Conservation (phyloP, 108 stramenopile species). For the Stephanodiscus minutulus region DNA sequence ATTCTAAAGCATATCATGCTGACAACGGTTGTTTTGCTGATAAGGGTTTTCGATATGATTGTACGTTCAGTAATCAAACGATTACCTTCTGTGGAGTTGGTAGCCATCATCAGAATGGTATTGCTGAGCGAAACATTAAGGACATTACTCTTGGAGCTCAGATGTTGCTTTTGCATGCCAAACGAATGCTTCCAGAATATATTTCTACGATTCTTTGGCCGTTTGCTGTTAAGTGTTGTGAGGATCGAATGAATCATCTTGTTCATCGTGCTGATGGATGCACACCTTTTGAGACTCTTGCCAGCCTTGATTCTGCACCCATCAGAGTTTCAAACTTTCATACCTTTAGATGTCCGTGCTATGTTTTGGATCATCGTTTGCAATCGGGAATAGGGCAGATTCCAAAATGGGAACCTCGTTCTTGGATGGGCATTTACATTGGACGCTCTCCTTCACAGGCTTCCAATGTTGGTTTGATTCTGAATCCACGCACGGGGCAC, state of each 20-base stretch:
- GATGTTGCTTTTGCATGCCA: conserved; percentile 18
- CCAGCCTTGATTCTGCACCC: neutral
- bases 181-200: conserved; percentile 14
- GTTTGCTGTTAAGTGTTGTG: conserved; percentile 46
- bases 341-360: conserved; percentile 21
- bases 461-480: conserved; percentile 26
- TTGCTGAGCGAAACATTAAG: conserved; percentile 19
- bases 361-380: conserved; percentile 24
- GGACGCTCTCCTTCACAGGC: conserved; percentile 34
- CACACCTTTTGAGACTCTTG: neutral
- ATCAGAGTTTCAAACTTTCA: conserved; percentile 18
- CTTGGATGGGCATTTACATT: conserved; percentile 31
- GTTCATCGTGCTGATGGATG: conserved; percentile 15
- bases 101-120: conserved; percentile 42
- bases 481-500: conserved; percentile 37
- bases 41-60: conserved; percentile 8
- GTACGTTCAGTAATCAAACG: conserved; percentile 15
- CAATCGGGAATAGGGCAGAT: conserved; percentile 8
- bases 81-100: too few species aligned
- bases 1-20: conserved; percentile 31
- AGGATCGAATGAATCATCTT: conserved; percentile 38
- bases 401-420: conserved; percentile 42
- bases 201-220: conserved; percentile 32
- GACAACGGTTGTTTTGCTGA: conserved; percentile 47
- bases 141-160: conserved; percentile 11